Conservation (phyloP, 495 filamentous ascomycete species). For the Aspergillus baeticus region DNA sequence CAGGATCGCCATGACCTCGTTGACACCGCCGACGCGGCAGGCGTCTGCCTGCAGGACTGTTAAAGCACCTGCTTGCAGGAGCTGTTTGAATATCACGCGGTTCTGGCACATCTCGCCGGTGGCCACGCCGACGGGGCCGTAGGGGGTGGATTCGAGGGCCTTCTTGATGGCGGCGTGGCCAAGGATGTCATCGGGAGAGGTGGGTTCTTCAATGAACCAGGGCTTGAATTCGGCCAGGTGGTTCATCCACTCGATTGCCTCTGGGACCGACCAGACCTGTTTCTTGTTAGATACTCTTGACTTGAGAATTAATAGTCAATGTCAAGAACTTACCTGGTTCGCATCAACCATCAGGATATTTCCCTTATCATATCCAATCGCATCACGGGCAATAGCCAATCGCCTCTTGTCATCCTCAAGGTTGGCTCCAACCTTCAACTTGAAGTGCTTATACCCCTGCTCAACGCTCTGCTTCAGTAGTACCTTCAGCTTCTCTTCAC, state of each 20-base stretch:
- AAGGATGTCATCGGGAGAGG: constrained; percentile 86
- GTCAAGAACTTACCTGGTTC: constrained; percentile 64
- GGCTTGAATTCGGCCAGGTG: constrained; percentile 80
- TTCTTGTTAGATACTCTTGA: neutral
- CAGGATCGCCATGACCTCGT: constrained; percentile 89
- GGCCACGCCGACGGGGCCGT: constrained; percentile 75
- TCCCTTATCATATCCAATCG: constrained; percentile 82
- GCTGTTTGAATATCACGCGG: constrained; percentile 90
- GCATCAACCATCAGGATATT: constrained; percentile 95
- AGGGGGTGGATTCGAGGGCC: constrained; percentile 62
- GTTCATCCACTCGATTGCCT: constrained; percentile 87
- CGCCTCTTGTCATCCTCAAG: constrained; percentile 69
- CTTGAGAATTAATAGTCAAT: neutral
- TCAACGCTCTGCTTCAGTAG: constrained; percentile 69
- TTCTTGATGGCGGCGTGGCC: constrained; percentile 83
- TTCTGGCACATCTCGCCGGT: constrained; percentile 98
- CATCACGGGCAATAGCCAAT: constrained; percentile 70
- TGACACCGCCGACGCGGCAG: constrained; percentile 87
- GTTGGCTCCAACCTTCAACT: constrained; percentile 80
- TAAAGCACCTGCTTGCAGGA: constrained; percentile 74
- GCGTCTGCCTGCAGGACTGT: constrained; percentile 91
- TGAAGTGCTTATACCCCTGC: constrained; percentile 84
- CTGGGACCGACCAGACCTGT: constrained; percentile 82
- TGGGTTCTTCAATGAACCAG: constrained; percentile 99
- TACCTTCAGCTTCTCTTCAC: constrained; percentile 75